phyloP scores from a whole-genome alignment of 2,329 filamentous ascomycete genomes.

The Ceratocystiopsis minuta region DNA sequence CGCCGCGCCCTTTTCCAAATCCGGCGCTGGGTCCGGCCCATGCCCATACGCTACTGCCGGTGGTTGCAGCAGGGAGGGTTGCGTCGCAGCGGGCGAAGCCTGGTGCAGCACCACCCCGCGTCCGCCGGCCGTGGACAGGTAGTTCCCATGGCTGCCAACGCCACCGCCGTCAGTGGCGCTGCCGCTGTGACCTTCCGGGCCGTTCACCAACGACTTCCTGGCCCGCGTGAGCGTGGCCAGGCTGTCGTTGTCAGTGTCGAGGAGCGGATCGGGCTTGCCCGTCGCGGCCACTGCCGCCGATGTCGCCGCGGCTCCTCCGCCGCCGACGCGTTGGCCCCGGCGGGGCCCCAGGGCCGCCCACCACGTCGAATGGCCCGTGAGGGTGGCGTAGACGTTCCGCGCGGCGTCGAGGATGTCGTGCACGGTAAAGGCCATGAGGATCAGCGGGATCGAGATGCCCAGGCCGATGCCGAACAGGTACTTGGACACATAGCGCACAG shows the following conservation, averaged over 20 bases:
- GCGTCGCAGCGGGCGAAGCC: too few relatives aligned
- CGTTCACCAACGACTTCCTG: neutral
- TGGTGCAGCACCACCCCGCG: too few relatives aligned
- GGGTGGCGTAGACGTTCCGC: conserved; percentile 1
- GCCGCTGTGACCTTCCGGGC: neutral
- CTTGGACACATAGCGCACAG: conserved; percentile 12
- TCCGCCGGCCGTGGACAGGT: too few relatives aligned
- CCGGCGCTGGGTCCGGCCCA: too few relatives aligned
- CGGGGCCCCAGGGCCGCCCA: neutral
- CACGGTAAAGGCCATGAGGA: conserved; percentile 21
- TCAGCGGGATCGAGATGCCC: conserved; percentile 20
- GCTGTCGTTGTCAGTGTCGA: neutral
- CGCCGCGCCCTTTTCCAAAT: too few relatives aligned
- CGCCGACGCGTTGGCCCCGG: too few relatives aligned
- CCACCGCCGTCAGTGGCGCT: too few relatives aligned
- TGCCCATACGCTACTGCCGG: too few relatives aligned
- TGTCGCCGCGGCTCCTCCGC: neutral
- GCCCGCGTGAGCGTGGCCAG: neutral
- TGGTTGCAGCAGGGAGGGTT: too few relatives aligned
- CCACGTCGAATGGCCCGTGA: neutral
- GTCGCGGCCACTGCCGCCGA: neutral
- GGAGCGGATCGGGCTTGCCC: neutral
- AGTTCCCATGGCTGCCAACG: too few relatives aligned
- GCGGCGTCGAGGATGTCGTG: conserved; percentile 15
- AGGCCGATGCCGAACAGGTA: conserved; percentile 21